A percentile compares a stretch with the other conserved stretches of the same genome.
These are phyloP conservation scores for Alternaria incomplexa DNA, from an alignment of 2,329 filamentous ascomycete species.

Conservation along the genomic window DNA sequence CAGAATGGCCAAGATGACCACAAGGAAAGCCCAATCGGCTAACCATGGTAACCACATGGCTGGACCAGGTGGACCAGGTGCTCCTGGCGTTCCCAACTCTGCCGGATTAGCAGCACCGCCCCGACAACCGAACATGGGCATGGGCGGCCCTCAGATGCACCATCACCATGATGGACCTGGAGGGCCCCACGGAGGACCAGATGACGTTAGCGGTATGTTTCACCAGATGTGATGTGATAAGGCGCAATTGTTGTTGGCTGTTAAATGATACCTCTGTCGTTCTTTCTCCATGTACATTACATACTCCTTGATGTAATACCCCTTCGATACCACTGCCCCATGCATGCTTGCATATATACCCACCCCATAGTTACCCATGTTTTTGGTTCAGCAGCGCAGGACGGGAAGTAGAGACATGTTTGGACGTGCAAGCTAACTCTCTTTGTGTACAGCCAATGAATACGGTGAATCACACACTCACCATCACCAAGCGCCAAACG, in stretches of 20 bases:
- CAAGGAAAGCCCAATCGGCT: conserved; percentile 73
- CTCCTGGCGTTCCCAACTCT: conserved; percentile 68
- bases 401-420: conserved; percentile 26
- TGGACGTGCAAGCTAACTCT: conserved; percentile 52
- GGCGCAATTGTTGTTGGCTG: conserved; percentile 43
- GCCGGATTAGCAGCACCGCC: conserved; percentile 65
- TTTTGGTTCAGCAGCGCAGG: conserved; percentile 34
- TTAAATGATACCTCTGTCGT: conserved; percentile 52
- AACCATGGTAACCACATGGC: conserved; percentile 69
- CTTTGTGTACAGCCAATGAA: conserved; percentile 61
- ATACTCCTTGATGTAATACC: conserved; percentile 53
- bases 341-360: conserved; percentile 38
- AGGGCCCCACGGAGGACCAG: conserved; percentile 69
- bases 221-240: conserved; percentile 75
- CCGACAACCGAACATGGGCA: conserved; percentile 71
- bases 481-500: conserved; percentile 68
- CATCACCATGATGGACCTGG: conserved; percentile 78
- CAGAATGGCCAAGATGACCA: conserved; percentile 95
- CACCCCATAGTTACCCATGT: conserved; percentile 30
- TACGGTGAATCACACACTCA: conserved; percentile 68
- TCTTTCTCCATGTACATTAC: conserved; percentile 52
- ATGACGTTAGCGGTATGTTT: conserved; percentile 97
- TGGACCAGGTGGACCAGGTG: conserved; percentile 65
- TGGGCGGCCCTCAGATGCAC: conserved; percentile 68
- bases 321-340: conserved; percentile 46